Base-by-base conservation (phyloP, 1,139 yeast species). In the Zygotorulaspora mrakii region DNA sequence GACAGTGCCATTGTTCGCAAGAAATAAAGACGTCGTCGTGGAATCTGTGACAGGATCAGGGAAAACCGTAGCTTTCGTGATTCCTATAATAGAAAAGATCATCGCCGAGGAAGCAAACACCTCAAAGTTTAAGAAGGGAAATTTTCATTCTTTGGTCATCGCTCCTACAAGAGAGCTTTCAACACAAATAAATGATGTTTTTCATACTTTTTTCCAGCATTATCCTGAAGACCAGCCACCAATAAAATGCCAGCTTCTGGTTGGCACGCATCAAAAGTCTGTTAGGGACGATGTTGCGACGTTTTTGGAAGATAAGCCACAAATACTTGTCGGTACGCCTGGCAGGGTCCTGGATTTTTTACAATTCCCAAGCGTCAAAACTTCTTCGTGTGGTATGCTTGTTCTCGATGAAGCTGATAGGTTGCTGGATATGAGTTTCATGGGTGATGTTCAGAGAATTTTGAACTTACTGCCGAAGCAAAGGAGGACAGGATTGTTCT, bases 11-110 rank as follows among this genome's bases (percentile, higher is more conserved):
- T 68, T 89, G 39, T 77, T 94, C 52, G 66, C 83, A 33, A 82
- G 82, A n/a, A 84, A 89, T 55, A 91, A 91, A 58, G 98, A 91
- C 65, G 97, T 91, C 7, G 95, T 94, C 7, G 96, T 88, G 2
- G 96, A 89, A 50, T 88, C 97, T 0, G 96, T 88, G 1, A 91
- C 98, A 0, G 98, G 98, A 0, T 88, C 97, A 0, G 98, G 98
- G 6, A 91, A 91, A 60, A 91, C 98, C 0, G 64, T 89, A 23
- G 86, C 97, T 2, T 91, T 84, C 64, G 78, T 79, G 6, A 73
- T 91, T 3, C 98, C 98, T 0, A 74, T 88, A 2, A 60, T 89
- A 17, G 91, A 88, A 53, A 77, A 77, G 61, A 64, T 82, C 23
- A 64, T 73, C 31, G 61, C 54, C 40, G 59, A 59, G 12, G 53